A percentile compares a stretch with the other conserved stretches of the same genome.
Evolutionary conservation across 2,329 filamentous ascomycete genomes (phyloP).

Genomic region (Gnomoniopsis sp.): DNA sequence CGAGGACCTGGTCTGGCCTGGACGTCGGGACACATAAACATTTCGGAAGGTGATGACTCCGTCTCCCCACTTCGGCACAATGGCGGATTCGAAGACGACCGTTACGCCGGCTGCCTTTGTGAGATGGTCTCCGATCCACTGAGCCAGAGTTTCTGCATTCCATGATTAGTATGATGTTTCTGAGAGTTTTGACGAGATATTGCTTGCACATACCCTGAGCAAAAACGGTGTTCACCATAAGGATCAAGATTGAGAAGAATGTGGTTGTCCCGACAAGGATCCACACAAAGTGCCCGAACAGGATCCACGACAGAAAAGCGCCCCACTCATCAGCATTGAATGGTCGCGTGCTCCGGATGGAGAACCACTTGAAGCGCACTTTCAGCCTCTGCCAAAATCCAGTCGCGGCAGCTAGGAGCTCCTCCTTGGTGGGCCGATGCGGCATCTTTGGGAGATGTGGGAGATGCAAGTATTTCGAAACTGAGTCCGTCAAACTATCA

Average conservation of each 20-base stretch:
- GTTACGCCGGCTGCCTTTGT: constrained; percentile 91
- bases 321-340: constrained; percentile 97
- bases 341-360: constrained; percentile 86
- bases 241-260: constrained; percentile 88
- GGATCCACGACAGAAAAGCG: constrained; percentile 91
- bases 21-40: constrained; percentile 89
- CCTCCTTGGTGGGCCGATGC: constrained; percentile 91
- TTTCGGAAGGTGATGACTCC: constrained; percentile 96
- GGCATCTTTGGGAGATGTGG: constrained; percentile 63
- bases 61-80: constrained; percentile 92
- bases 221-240: constrained; percentile 92
- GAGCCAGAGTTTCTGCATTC: constrained; percentile 74
- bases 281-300: constrained; percentile 92
- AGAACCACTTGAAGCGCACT: constrained; percentile 96
- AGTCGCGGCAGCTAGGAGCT: constrained; percentile 84
- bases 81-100: constrained; percentile 94
- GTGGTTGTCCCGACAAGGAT: constrained; percentile 95
- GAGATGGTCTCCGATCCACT: constrained; percentile 92
- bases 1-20: constrained; percentile 74
- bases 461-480: constrained; percentile 59
- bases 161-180: constrained; percentile 8
- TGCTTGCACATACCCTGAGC: constrained; percentile 66
- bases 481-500: constrained; percentile 39
- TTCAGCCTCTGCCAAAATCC: constrained; percentile 89
- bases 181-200: neutral